Base-by-base conservation (phyloP, 1,284 basidiomycete species). In the Microbotryomycetes sp. region DNA sequence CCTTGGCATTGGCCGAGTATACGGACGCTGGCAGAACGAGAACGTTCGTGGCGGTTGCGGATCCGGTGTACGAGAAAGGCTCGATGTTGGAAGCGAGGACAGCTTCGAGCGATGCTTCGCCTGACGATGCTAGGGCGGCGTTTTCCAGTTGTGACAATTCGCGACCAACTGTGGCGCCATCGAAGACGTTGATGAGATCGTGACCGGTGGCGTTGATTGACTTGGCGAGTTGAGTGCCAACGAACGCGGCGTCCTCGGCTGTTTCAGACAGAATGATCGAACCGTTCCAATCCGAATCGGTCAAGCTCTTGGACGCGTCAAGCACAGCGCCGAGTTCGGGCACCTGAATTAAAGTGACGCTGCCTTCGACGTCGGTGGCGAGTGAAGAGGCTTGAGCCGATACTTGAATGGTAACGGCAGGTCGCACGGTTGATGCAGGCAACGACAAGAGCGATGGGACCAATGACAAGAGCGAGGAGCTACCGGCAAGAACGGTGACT, bases 181-280 rank as follows among this genome's bases (percentile, higher is more conserved):
- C 87, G 73, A 90, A 89, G 45, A 91, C 76, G 74, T 89, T 88
- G 60, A 87, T 80, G 59, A 86, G 82, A 76, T 91, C 88, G 42
- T 78, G 80, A 30, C 78, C 74, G 23, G 80, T 59, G 7, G 31
- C 51, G 46, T 59, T 54, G 55, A 69, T 59, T 59, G 78, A 79
- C 77, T 89, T 89, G 4, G 87, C 80, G 49, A 89, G 78, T 19
- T 80, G 71, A 1, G 88, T 82, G 60, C 89, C 82, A 68, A 89
- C 86, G 47, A 86, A 3, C 0, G 58, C 81, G 9, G 86, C 80
- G 74, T 92, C 87, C 67, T 87, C 85, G 0, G 89, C 83, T 3
- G 86, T 85, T 7, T 89, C 83, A 23, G 90, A 93, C 64, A 92
- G 80, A 51, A 92, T 76, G 54, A 94, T 80, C n/a, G 85, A 81